phyloP scores from a whole-genome alignment of 2,329 filamentous ascomycete species.

The Ophioceras dolichostomum region DNA sequence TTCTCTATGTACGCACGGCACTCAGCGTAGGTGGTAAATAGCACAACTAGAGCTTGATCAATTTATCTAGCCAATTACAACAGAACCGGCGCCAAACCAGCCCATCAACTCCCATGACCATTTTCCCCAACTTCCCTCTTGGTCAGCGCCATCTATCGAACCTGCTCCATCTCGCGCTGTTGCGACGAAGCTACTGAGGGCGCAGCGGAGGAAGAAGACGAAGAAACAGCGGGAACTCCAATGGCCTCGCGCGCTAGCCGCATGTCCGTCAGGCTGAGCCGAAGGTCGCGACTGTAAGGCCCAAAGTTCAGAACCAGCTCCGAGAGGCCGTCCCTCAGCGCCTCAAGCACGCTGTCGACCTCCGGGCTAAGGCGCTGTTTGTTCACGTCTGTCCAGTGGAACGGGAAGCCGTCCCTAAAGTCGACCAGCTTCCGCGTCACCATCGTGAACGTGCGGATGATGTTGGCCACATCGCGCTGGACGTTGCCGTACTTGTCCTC shows the following conservation, averaged over 20 bases:
- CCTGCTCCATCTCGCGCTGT: constrained; percentile 18
- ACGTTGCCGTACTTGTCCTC: constrained; percentile 83
- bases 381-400: constrained; percentile 71
- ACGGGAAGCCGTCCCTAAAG: constrained; percentile 45
- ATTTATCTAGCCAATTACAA: no score
- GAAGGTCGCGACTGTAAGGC: constrained; percentile 58
- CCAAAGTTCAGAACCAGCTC: constrained; percentile 61
- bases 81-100: no score
- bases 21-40: no score
- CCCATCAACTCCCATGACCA: no score
- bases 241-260: constrained; percentile 58
- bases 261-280: constrained; percentile 59
- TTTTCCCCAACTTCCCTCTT: no score
- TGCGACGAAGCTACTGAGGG: constrained; percentile 4
- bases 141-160: constrained; percentile 14
- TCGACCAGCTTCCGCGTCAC: constrained; percentile 58
- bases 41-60: no score
- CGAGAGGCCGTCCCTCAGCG: constrained; percentile 51
- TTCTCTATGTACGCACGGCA: no score
- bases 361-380: constrained; percentile 44
- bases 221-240: constrained; percentile 11
- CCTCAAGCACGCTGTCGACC: constrained; percentile 56
- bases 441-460: constrained; percentile 60
- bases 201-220: no score
- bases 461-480: constrained; percentile 63